Percentiles rank a stretch among this genome's conserved stretches.
Conservation (phyloP, 768 basidiomycete genomes). For the Mycena galericulata region DNA sequence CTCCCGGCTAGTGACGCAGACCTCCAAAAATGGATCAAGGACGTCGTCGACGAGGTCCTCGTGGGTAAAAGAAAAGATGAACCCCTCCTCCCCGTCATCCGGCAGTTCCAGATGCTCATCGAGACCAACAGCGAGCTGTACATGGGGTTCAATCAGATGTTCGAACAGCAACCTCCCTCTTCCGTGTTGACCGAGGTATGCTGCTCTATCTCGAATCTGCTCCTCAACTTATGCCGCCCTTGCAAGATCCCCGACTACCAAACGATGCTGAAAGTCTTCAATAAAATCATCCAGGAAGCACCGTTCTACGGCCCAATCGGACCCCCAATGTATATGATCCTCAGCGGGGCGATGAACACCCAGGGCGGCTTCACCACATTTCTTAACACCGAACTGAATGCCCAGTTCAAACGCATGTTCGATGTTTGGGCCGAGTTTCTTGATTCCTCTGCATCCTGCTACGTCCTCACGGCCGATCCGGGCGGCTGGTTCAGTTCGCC, state of each 20-base stretch:
- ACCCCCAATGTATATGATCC: constrained; percentile 3
- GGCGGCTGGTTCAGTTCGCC: constrained; percentile 59
- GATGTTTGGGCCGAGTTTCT: constrained; percentile 62
- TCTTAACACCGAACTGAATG: constrained; percentile 1
- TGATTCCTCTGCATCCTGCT: constrained; percentile 51
- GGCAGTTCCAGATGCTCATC: constrained; percentile 46
- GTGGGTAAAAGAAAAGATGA: not conserved
- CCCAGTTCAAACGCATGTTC: constrained; percentile 47
- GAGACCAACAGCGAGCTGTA: constrained; percentile 42
- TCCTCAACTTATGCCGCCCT: not conserved
- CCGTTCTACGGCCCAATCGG: constrained; percentile 15
- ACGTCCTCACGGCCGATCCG: constrained; percentile 48
- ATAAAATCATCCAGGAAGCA: constrained; percentile 13
- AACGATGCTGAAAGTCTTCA: not conserved
- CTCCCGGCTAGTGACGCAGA: constrained; percentile 9
- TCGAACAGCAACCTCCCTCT: constrained; percentile 25
- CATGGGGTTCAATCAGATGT: constrained; percentile 52
- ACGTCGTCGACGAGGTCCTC: not conserved
- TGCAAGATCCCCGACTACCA: constrained; percentile 6
- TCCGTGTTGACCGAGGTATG: not conserved
- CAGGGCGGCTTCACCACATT: not conserved
- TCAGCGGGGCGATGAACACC: constrained; percentile 9
- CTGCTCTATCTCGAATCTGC: not conserved
- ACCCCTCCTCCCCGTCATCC: constrained; percentile 31
- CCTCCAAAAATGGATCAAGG: constrained; percentile 19